Evolutionary conservation across 768 basidiomycete species (phyloP), one percentile per base, ranked within the genome.

Genomic region (Hebeloma cylindrosporum): DNA sequence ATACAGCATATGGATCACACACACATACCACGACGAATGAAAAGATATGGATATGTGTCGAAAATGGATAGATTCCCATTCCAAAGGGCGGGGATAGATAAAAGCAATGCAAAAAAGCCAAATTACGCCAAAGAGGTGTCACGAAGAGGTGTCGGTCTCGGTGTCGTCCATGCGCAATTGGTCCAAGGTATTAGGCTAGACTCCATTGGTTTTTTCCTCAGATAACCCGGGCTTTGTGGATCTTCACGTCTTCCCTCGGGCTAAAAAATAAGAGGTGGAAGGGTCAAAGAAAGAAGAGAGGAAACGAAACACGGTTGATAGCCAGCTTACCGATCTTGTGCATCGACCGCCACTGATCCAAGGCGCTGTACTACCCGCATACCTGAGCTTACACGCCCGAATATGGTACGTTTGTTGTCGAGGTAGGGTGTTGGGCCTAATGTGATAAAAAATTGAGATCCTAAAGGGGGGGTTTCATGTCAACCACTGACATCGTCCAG

Each of bases 381-480:
- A 1, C 95, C 96, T 14, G 80, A 74, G 58, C 78, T 82, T 5
- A 99, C 92, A 5, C 96, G 82, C 1, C 96, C 96, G 60, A 92
- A 92, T 52, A 91, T 90, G 5, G 88, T 90, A 61, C 92, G 88
- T 57, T 89, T 90, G 57, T 77, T 83, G 56, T 93, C 90, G 28
- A 93, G 71, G 61, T 75, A 93, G 1, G 90, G 90, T 18, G 91
- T 92, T 20, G 88, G 89, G 2, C 76, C 77, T 17, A 93, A 77
- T 0, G 88, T 87, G 53, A 97, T 76, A 68, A 97, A 96, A 70
- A 97, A 97, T 63, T 97, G 95, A 13, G 92, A 95, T 16, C 93
- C 93, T 90, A 56, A 56, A 40, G 16, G 37, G 62, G 59, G 58
- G 48, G 59, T 60, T 20, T 28, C 21, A 39, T 8, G 39, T 40